Percentiles rank a stretch among this genome's conserved stretches.
phyloP scores from a whole-genome alignment of 345 rosid genomes.

The Citrus australasica region DNA sequence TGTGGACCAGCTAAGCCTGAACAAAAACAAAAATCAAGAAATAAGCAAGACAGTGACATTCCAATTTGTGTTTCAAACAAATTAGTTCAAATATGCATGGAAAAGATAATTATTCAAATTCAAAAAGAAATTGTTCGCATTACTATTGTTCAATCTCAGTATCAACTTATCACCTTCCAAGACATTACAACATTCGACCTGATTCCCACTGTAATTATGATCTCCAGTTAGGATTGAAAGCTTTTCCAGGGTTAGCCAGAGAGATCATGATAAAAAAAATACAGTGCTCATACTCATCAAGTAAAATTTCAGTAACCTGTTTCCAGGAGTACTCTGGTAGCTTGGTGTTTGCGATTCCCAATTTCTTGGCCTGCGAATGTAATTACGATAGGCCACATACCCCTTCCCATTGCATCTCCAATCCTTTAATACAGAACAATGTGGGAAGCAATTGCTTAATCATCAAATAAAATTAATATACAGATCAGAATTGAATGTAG shows the following conservation, averaged over 20 bases:
- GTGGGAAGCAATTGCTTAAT: slow-evolving; percentile 2
- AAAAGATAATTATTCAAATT: slow-evolving; percentile 3
- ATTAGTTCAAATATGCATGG: background rate
- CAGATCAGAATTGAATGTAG: background rate
- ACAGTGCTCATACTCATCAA: background rate
- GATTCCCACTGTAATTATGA: background rate
- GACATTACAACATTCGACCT: background rate
- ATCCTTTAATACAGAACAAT: slow-evolving; percentile 46
- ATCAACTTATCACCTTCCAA: background rate
- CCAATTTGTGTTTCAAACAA: background rate
- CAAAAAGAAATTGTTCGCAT: background rate
- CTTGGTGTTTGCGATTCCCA: slow-evolving; percentile 70
- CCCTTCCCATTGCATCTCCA: slow-evolving; percentile 97
- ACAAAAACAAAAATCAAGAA: background rate
- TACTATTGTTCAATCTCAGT: background rate
- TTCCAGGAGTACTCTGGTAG: slow-evolving; percentile 74
- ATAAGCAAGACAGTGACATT: background rate
- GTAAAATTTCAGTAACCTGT: slow-evolving; percentile 57
- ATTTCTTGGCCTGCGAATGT: slow-evolving; percentile 78
- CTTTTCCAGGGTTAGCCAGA: background rate
- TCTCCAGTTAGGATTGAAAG: background rate
- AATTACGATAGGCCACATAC: slow-evolving; percentile 78
- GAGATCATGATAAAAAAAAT: background rate
- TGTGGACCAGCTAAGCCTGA: background rate
- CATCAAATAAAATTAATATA: background rate